Evolutionary conservation across 257 asterid species (phyloP), one percentile per base, ranked within the genome.

Genomic region (Solanum okadae): DNA sequence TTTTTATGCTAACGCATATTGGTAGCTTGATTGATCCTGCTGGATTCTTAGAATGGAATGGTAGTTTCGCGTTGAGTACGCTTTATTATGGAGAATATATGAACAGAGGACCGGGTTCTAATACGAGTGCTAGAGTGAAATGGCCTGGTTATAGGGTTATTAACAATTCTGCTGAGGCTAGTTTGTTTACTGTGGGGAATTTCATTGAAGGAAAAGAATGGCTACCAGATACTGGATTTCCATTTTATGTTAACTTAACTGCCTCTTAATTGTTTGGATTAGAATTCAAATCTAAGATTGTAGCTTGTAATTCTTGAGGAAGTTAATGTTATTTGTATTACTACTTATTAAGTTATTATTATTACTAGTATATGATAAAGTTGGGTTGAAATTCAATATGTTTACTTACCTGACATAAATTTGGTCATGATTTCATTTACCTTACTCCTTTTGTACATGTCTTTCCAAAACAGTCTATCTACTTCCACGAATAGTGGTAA

Each of bases 61-160:
- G 94, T 20, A 83, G 46, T 11, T 95, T 95, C 49, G 98, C 98
- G 0, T 86, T 95, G 83, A 85, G 73, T 12, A 94, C 98, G n/a
- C 93, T 94, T 4, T 94, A 93, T 18, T 97, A 97, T 11, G 98
- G 98, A 11, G 99, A 97, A 95, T 97, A 95, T 25, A 86, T 13
- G 94, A 97, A 97, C n/a, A 92, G 97, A 13, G 99, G 99, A 4
- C 95, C 95, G 1, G 99, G 99, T 8, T 94, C 99, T 6, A 97
- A 95, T 31, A 96, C 99, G 10, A 94, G 84, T 1, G 91, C 87
- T 0, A 90, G 99, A 90, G 99, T 97, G 37, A 93, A 76, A 1
- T 97, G 99, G 99, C 93, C 98, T 10, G 99, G 99, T 22, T 97
- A 95, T 18, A 90, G 94, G 70, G 94, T 95, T 7, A 94, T 95